Evolutionary conservation across 805 yeast species (phyloP).

Genomic region (Saccharomyces jurei): DNA sequence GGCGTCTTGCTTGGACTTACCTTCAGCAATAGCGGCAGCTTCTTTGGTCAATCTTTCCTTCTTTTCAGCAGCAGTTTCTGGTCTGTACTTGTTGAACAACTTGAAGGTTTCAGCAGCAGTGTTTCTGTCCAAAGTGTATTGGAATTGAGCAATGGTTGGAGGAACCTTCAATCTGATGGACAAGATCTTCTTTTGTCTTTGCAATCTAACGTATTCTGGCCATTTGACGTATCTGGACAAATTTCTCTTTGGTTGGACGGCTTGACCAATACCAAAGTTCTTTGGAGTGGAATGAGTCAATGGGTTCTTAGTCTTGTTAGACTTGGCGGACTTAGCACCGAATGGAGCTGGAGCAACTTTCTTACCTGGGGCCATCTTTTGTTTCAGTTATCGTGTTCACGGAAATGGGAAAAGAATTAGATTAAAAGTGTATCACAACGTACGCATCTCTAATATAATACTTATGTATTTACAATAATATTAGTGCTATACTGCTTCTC

Average conservation of each 20-base stretch:
- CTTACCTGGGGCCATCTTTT: slow-evolving; percentile 46
- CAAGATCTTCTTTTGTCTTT: slow-evolving; percentile 97
- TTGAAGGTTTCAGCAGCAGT: slow-evolving; percentile 95
- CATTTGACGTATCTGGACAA: slow-evolving; percentile 95
- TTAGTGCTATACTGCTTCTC: background rate
- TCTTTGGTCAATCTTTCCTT: slow-evolving; percentile 97
- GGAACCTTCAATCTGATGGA: slow-evolving; percentile 96
- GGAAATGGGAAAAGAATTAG: background rate
- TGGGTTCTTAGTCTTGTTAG: slow-evolving; percentile 65
- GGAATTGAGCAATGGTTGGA: slow-evolving; percentile 96
- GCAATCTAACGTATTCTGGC: slow-evolving; percentile 98
- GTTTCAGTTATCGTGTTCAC: background rate
- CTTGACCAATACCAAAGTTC: slow-evolving; percentile 95
- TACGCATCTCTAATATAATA: background rate
- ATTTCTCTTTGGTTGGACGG: slow-evolving; percentile 91
- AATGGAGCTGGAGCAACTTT: slow-evolving; percentile 99
- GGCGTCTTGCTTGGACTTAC: slow-evolving; percentile 93
- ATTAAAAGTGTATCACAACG: background rate
- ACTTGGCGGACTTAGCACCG: slow-evolving; percentile 59
- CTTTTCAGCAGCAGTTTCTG: slow-evolving; percentile 96
- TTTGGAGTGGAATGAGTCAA: slow-evolving; percentile 83
- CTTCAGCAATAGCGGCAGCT: slow-evolving; percentile 98
- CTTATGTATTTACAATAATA: background rate
- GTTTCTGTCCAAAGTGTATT: slow-evolving; percentile 94
- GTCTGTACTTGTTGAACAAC: slow-evolving; percentile 98